Percentiles rank a stretch among this genome's conserved stretches.
phyloP scores from a whole-genome alignment of 75 land plant species.

The Gnetum montanum region DNA sequence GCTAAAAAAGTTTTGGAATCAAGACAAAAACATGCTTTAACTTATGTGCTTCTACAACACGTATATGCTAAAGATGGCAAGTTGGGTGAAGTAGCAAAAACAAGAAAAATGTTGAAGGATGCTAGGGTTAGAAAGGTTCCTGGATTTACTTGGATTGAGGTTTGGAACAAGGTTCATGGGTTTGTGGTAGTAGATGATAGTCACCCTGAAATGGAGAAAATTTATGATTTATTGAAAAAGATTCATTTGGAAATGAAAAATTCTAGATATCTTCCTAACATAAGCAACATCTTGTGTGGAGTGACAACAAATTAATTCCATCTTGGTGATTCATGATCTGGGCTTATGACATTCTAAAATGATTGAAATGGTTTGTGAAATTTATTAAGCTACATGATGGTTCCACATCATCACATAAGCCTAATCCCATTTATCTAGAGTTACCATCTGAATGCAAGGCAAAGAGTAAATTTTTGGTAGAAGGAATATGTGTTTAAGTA shows the following conservation, averaged over 20 bases:
- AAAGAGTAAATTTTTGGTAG: too few relatives aligned
- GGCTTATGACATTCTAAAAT: too few relatives aligned
- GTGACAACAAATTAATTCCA: too few relatives aligned
- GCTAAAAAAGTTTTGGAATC: neutral
- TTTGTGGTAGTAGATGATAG: neutral
- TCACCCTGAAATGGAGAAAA: neutral
- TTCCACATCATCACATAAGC: too few relatives aligned
- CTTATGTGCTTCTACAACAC: conserved; percentile 4
- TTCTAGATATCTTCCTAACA: neutral
- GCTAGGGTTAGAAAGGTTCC: neutral
- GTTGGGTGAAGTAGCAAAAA: neutral
- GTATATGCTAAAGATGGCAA: conserved; percentile 4
- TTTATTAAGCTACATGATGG: too few relatives aligned
- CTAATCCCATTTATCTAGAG: too few relatives aligned
- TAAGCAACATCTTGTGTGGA: too few relatives aligned
- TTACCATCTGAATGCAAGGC: too few relatives aligned
- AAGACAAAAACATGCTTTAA: conserved; percentile 3
- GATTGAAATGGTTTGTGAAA: too few relatives aligned
- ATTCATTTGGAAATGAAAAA: neutral
- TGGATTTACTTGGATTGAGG: conserved; percentile 4
- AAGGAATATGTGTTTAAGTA: too few relatives aligned
- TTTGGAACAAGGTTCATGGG: neutral
- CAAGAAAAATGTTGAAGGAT: neutral
- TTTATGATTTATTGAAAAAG: neutral
- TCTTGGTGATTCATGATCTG: too few relatives aligned